These are phyloP conservation scores for Schizophyllum amplum DNA, from an alignment of 1,284 basidiomycete species.

Conservation along the genomic window DNA sequence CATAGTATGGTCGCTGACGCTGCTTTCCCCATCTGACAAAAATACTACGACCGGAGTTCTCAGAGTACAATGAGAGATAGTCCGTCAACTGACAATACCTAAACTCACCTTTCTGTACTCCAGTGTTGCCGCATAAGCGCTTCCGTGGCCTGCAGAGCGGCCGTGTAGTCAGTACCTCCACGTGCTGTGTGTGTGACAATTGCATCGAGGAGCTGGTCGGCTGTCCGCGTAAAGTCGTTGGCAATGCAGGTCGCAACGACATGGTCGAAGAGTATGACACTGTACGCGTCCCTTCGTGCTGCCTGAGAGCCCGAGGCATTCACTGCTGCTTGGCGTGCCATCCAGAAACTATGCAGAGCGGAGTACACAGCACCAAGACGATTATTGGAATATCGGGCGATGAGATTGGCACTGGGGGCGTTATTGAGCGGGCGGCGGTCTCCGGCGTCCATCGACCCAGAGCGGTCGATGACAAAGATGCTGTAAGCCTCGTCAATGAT, in stretches of 20 bases:
- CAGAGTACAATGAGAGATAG: background rate
- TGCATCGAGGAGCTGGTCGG: slow-evolving; percentile 35
- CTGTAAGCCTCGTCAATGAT: slow-evolving; percentile 19
- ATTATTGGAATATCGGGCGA: slow-evolving; percentile 34
- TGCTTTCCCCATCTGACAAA: slow-evolving; percentile 51
- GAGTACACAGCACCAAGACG: slow-evolving; percentile 52
- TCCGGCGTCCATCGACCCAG: slow-evolving; percentile 36
- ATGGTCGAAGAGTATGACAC: slow-evolving; percentile 43
- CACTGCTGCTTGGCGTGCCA: slow-evolving; percentile 35
- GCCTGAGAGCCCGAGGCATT: slow-evolving; percentile 17
- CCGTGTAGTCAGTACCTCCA: slow-evolving; percentile 42
- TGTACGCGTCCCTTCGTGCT: slow-evolving; percentile 46
- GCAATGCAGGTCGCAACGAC: slow-evolving; percentile 19
- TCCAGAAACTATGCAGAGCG: slow-evolving; percentile 47
- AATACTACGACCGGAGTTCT: slow-evolving; percentile 56
- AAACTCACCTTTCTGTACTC: slow-evolving; percentile 44
- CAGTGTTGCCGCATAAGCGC: slow-evolving; percentile 38
- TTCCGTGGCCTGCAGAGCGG: slow-evolving; percentile 32
- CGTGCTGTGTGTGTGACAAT: slow-evolving; percentile 25
- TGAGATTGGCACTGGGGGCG: slow-evolving; percentile 34
- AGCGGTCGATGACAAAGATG: slow-evolving; percentile 45
- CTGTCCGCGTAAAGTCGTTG: slow-evolving; percentile 43
- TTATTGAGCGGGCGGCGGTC: slow-evolving; percentile 38
- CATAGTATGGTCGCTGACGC: slow-evolving; percentile 30
- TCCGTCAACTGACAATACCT: background rate